Base-by-base conservation (phyloP, 148 eudicot genomes). In the Chenopodium formosanum region DNA sequence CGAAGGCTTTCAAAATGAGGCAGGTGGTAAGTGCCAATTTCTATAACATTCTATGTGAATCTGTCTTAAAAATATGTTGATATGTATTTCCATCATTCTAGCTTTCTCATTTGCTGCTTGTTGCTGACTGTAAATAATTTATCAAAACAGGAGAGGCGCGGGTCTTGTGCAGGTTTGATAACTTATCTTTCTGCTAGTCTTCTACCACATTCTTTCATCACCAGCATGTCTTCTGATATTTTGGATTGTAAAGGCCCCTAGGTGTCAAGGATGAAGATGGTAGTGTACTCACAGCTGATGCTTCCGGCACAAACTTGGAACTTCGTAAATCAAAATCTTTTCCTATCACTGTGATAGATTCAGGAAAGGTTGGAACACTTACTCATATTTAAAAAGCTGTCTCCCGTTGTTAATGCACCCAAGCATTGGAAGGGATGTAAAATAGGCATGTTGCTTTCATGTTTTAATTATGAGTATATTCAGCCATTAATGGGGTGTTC, bases 1-100 rank as follows among this genome's bases (percentile, higher is more conserved):
- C 67, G 96, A 90, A 90, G 94, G 94, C 79, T 77, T 86, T 27
- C 81, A 83, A 75, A 94, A 91, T 37, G 93, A 94, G 80, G 80
- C 92, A n/a, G 94, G 96, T 48, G 96, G 98, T 94, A 87, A 75
- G 96, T 86, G 48, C 52, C 78, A 37, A 72, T 31, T 67, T 32
- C 37, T 6, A 52, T 13, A 4, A 19, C 19, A 20, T 53, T 74
- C 7, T 10, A 37, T 37, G n/a, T 40, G 10, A 64, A 48, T 44
- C 1, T 80, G 70, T 19, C 0, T 9, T 52, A 11, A 48, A 25
- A 62, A 13, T 22, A 34, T 20, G 11, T 58, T n/a, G 11, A 76
- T 32, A 13, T 5, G 16, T 40, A 1, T 19, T 37, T 13, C 50
- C 47, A 74, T n/a, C 19, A 5, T 22, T 53, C 2, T 27, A 73